A percentile compares a stretch with the other conserved stretches of the same genome.
Evolutionary conservation across 2,329 filamentous ascomycete species (phyloP).

Genomic region (Sphaerulina populicola): DNA sequence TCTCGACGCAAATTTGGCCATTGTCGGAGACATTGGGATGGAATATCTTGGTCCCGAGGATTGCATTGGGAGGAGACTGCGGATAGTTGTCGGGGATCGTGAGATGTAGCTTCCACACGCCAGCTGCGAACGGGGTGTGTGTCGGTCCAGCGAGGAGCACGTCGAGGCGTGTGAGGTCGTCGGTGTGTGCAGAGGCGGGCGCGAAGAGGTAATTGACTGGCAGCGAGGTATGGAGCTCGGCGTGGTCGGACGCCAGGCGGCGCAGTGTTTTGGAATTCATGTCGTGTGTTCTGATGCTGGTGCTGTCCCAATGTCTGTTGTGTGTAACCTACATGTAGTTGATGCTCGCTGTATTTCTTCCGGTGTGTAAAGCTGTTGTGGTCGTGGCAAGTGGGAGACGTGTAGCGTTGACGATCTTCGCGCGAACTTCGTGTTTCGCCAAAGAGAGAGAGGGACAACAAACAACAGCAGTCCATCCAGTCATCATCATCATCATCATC

Average conservation of each 20-base stretch:
- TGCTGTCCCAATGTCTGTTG: neutral
- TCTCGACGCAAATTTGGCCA: slow-evolving; percentile 58
- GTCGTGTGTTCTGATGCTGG: neutral
- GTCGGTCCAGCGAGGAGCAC: slow-evolving; percentile 52
- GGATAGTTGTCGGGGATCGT: slow-evolving; percentile 53
- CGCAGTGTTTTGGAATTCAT: slow-evolving; percentile 45
- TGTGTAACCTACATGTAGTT: neutral
- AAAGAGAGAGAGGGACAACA: neutral
- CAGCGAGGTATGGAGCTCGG: slow-evolving; percentile 48
- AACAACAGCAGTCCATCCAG: neutral
- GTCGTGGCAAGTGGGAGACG: neutral
- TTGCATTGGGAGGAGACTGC: slow-evolving; percentile 47
- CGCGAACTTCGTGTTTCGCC: neutral
- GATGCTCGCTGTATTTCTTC: neutral
- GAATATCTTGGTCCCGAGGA: slow-evolving; percentile 54
- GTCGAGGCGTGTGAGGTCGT: slow-evolving; percentile 51
- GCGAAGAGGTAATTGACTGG: slow-evolving; percentile 57
- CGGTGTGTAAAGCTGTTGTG: neutral
- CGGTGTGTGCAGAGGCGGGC: slow-evolving; percentile 32
- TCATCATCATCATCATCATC: neutral
- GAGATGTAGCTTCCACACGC: slow-evolving; percentile 53
- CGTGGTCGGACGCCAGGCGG: slow-evolving; percentile 53
- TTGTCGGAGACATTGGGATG: slow-evolving; percentile 57
- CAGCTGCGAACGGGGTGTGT: slow-evolving; percentile 52
- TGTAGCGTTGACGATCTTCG: neutral